Conservation (phyloP, 1,284 basidiomycete genomes). For the Omphalotus olearius region DNA sequence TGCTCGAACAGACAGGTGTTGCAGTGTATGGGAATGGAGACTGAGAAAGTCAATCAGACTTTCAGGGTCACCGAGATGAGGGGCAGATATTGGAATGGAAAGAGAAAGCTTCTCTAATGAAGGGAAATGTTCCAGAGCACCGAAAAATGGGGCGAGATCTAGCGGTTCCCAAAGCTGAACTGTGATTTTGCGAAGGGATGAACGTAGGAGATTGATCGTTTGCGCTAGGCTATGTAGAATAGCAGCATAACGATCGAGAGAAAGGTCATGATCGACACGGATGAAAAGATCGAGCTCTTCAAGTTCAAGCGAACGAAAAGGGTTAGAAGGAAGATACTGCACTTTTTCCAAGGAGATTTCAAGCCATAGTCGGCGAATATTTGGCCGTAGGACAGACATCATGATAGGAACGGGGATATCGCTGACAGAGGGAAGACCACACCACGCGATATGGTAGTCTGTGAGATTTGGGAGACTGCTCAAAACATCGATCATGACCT, state of each 20-base stretch:
- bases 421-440: not conserved
- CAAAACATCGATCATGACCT: conserved; percentile 30
- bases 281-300: conserved; percentile 38
- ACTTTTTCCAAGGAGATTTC: conserved; percentile 37
- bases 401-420: conserved; percentile 1
- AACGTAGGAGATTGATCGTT: conserved; percentile 22
- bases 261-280: conserved; percentile 29
- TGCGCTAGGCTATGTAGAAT: conserved; percentile 27
- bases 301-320: conserved; percentile 26
- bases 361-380: conserved; percentile 32
- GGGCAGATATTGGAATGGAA: conserved; percentile 8
- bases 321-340: conserved; percentile 26
- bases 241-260: conserved; percentile 21
- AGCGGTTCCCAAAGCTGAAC: conserved; percentile 8
- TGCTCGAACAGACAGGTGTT: conserved; percentile 19
- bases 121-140: not conserved
- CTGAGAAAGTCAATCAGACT: conserved; percentile 10
- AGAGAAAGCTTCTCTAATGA: conserved; percentile 9
- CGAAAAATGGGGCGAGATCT: conserved; percentile 10
- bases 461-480: conserved; percentile 4
- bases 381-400: conserved; percentile 22
- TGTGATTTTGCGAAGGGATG: conserved; percentile 21
- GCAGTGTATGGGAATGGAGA: conserved; percentile 5
- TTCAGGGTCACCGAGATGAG: conserved; percentile 9
- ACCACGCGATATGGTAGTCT: conserved; percentile 10